A percentile compares a stretch with the other conserved stretches of the same genome.
Evolutionary conservation across 257 asterid species (phyloP).

Genomic region (Capsicum chinense): DNA sequence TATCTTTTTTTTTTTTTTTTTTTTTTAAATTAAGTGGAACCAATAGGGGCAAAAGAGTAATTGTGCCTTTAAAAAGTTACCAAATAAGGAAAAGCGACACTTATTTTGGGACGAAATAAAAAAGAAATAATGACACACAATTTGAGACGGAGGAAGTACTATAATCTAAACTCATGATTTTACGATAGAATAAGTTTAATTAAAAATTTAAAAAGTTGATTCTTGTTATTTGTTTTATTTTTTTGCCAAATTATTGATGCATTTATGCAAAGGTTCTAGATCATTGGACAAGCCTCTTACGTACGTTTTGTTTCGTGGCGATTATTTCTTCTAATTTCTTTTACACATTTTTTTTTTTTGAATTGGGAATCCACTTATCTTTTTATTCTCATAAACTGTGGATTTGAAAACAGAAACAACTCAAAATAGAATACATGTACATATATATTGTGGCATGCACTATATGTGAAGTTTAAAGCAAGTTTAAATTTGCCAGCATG

Average conservation of each 20-base stretch:
- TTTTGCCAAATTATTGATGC: background rate
- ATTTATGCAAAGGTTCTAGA: background rate
- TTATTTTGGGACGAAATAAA: too few relatives aligned
- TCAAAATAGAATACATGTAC: background rate
- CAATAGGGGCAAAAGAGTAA: too few relatives aligned
- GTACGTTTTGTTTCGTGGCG: too few relatives aligned
- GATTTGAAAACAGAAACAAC: background rate
- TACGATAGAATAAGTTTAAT: background rate
- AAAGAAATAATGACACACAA: too few relatives aligned
- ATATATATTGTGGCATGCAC: background rate
- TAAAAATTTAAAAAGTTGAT: background rate
- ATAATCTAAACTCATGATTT: background rate
- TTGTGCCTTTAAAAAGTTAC: too few relatives aligned
- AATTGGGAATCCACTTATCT: background rate
- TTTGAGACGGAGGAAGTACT: too few relatives aligned
- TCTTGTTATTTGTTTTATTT: too few relatives aligned
- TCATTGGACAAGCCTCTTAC: background rate
- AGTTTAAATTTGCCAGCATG: slow-evolving; percentile 4
- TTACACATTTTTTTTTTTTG: background rate
- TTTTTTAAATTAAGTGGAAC: too few relatives aligned
- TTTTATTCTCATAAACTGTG: background rate
- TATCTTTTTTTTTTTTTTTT: too few relatives aligned
- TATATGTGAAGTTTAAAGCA: slow-evolving; percentile 1
- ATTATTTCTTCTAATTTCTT: background rate
- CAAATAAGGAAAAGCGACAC: too few relatives aligned